A percentile compares a stretch with the other conserved stretches of the same genome.
These are phyloP conservation scores for Tolypocladium ophioglossoides DNA, from an alignment of 2,329 filamentous ascomycete genomes.

Conservation along the genomic window DNA sequence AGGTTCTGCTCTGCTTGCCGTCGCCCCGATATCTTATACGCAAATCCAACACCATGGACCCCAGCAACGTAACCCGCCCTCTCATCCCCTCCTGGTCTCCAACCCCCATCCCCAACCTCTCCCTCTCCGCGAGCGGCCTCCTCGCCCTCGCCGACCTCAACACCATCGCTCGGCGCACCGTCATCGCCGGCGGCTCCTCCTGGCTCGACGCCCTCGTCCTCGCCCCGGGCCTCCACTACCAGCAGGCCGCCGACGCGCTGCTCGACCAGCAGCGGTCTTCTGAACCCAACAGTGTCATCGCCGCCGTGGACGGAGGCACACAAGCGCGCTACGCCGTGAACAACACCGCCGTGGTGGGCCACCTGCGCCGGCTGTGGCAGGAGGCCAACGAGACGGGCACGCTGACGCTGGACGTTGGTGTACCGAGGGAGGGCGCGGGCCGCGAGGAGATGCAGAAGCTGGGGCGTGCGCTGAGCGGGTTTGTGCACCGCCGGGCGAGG, in stretches of 20 bases:
- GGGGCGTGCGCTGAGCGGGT: slow-evolving; percentile 9
- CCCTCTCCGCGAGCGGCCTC: slow-evolving; percentile 41
- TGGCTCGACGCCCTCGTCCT: slow-evolving; percentile 47
- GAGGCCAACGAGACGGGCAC: slow-evolving; percentile 8
- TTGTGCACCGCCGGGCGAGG: not conserved
- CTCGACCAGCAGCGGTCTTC: slow-evolving; percentile 9
- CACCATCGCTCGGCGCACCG: slow-evolving; percentile 44
- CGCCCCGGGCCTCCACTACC: slow-evolving; percentile 49
- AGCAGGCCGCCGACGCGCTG: slow-evolving; percentile 44
- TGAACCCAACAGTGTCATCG: not conserved
- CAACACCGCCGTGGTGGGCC: slow-evolving; percentile 43
- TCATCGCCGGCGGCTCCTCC: slow-evolving; percentile 43
- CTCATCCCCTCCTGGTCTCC: slow-evolving; percentile 31
- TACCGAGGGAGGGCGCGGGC: slow-evolving; percentile 7
- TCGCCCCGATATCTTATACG: not conserved
- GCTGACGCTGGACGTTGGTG: slow-evolving; percentile 18
- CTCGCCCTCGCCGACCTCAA: slow-evolving; percentile 48
- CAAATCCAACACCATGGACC: not conserved
- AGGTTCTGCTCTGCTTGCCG: not conserved
- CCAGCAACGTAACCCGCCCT: slow-evolving; percentile 2
- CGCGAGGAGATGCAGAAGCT: slow-evolving; percentile 4
- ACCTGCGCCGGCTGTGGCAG: slow-evolving; percentile 20
- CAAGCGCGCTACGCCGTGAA: slow-evolving; percentile 23
- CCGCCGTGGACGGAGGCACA: not conserved
- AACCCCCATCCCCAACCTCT: slow-evolving; percentile 33